phyloP scores from a whole-genome alignment of 257 asterid species.

The Osmanthus fragrans region DNA sequence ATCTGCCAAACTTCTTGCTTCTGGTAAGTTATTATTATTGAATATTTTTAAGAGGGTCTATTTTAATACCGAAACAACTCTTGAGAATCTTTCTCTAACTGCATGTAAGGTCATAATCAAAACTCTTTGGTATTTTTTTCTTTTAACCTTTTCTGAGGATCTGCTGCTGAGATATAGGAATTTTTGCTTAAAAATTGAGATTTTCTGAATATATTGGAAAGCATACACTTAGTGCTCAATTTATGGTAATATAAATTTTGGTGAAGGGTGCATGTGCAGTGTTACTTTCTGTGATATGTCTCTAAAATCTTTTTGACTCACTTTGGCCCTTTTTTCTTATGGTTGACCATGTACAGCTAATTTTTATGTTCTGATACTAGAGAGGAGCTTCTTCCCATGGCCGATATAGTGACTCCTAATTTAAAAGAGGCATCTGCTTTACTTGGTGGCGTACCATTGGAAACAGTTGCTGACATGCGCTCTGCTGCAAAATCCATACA shows the following conservation, averaged over 20 bases:
- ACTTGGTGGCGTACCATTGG: slow-evolving; percentile 68
- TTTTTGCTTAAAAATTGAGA: slow-evolving; percentile 6
- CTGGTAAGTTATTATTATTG: background rate
- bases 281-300: background rate
- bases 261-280: background rate
- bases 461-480: slow-evolving; percentile 83
- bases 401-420: slow-evolving; percentile 93
- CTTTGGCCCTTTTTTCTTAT: slow-evolving; percentile 1
- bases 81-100: slow-evolving; percentile 8
- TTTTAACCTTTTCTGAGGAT: slow-evolving; percentile 5
- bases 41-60: background rate
- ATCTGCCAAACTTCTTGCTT: background rate
- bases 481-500: slow-evolving; percentile 86
- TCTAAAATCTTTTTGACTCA: background rate
- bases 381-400: slow-evolving; percentile 89
- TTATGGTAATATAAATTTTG: background rate
- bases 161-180: background rate
- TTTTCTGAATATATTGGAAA: background rate
- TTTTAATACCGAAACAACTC: background rate
- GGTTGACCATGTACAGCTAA: background rate
- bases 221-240: slow-evolving; percentile 2
- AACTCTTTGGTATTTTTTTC: background rate
- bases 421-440: slow-evolving; percentile 83
- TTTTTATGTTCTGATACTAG: slow-evolving; percentile 37
- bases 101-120: background rate